Base-by-base conservation (phyloP, 2,329 filamentous ascomycete species). In the Dothistroma septosporum region DNA sequence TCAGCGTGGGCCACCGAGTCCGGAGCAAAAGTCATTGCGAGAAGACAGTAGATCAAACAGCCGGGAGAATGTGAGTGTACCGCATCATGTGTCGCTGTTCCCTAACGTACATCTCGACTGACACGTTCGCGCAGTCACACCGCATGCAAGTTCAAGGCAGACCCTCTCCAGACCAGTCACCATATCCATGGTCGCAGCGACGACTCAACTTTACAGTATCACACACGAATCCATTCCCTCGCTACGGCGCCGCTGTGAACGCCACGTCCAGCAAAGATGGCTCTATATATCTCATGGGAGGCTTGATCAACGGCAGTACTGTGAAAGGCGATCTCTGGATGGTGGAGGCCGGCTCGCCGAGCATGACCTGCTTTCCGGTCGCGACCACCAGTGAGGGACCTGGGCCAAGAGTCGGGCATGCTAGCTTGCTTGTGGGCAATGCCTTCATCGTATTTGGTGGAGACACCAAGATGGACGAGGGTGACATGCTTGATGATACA, bases 391-490 rank as follows among this genome's bases (percentile, higher is more conserved):
- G 92, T 21, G 94, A 99, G 76, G 94, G 94, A 0, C 95, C 94
- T 1, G 92, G 94, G 4, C 94, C 95, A 1, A 86, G 94, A 78
- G 94, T 99, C 56, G 94, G 94, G 3, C 94, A 99, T 78, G 84
- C 93, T 21, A 95, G 92, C 80, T 80, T 99, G 70, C 82, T 99
- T 16, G 94, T 99, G 57, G 95, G 95, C 60, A 99, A 99, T 76
- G 94, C 94, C 0, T 99, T 97, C 75, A 99, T 99, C 68, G 94
- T 99, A 12, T 99, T 97, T 73, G 95, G 94, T 54, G 94, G 94
- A 73, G 95, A 99, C 75, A 99, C 94, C 55, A 99, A 99, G 77
- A 89, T 96, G 73, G 92, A 97, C 58, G 94, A 97, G 72, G 85
- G 86, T 33, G 94, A 99, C 76, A 83, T 90, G 53, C 80, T 99